Conservation (phyloP, 2,329 filamentous ascomycete species). For the Alternaria angustiovoidea region DNA sequence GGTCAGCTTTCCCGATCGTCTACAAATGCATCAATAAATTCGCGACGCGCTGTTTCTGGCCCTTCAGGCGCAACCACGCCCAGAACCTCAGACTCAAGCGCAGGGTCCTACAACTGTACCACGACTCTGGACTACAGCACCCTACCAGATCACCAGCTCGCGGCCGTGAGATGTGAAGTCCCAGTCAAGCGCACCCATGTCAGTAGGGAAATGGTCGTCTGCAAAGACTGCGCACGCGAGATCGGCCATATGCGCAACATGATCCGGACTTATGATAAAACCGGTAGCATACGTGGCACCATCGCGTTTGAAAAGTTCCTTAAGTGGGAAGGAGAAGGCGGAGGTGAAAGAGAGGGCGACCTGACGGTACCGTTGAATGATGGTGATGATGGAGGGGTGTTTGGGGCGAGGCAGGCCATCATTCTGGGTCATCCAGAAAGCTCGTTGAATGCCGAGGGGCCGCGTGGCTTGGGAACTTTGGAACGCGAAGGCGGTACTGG, state of each 20-base stretch:
- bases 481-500: conserved; percentile 12
- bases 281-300: conserved; percentile 41
- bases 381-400: conserved; percentile 13
- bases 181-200: conserved; percentile 32
- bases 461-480: conserved; percentile 22
- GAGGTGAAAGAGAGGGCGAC: conserved; percentile 26
- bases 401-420: conserved; percentile 36
- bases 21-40: conserved; percentile 25
- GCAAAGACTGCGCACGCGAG: conserved; percentile 38
- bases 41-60: conserved; percentile 31
- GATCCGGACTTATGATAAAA: conserved; percentile 42
- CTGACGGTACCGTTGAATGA: conserved; percentile 32
- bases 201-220: conserved; percentile 38
- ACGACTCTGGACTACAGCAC: conserved; percentile 28
- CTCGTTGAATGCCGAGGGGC: conserved; percentile 21
- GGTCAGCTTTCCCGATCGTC: conserved; percentile 35
- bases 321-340: conserved; percentile 32
- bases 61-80: conserved; percentile 18
- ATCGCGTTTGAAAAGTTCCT: conserved; percentile 42
- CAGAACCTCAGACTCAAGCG: conserved; percentile 23
- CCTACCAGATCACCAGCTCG: conserved; percentile 39
- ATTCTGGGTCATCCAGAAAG: conserved; percentile 32
- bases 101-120: conserved; percentile 19
- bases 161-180: conserved; percentile 27
- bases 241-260: conserved; percentile 43